phyloP scores from a whole-genome alignment of 169 alveolate genomes.

The Plasmodium inui region DNA sequence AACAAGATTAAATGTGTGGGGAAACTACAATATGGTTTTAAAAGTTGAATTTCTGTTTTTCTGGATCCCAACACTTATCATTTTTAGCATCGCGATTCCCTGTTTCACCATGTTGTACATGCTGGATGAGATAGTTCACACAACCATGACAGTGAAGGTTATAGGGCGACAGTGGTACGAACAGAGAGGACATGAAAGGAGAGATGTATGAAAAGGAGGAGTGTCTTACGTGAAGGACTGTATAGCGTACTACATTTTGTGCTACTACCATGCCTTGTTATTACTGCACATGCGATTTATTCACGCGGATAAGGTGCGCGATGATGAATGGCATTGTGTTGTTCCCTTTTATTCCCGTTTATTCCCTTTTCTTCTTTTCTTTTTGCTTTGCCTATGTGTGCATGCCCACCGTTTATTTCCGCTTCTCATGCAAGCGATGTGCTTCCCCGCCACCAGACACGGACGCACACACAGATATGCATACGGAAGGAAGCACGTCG shows the following conservation, averaged over 20 bases:
- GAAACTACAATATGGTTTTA: conserved; percentile 84
- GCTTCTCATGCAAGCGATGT: neutral
- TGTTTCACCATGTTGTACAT: conserved; percentile 89
- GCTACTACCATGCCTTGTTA: neutral
- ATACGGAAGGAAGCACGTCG: neutral
- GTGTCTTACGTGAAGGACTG: neutral
- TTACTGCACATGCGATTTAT: neutral
- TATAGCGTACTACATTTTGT: neutral
- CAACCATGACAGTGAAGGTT: conserved; percentile 91
- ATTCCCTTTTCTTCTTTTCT: neutral
- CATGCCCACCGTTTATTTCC: neutral
- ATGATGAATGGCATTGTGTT: neutral
- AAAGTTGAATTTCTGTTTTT: conserved; percentile 90
- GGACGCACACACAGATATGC: neutral
- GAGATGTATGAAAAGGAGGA: neutral
- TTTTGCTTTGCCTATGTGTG: neutral
- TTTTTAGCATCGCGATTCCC: conserved; percentile 89
- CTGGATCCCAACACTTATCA: conserved; percentile 91
- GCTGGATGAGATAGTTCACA: conserved; percentile 89
- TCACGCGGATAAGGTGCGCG: neutral
- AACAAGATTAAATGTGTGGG: conserved; percentile 84
- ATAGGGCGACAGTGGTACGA: conserved; percentile 90
- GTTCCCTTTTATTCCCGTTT: neutral
- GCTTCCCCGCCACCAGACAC: neutral
- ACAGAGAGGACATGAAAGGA: neutral